phyloP scores from a whole-genome alignment of 2,329 filamentous ascomycete species.

The Ophiocordyceps robertsii region DNA sequence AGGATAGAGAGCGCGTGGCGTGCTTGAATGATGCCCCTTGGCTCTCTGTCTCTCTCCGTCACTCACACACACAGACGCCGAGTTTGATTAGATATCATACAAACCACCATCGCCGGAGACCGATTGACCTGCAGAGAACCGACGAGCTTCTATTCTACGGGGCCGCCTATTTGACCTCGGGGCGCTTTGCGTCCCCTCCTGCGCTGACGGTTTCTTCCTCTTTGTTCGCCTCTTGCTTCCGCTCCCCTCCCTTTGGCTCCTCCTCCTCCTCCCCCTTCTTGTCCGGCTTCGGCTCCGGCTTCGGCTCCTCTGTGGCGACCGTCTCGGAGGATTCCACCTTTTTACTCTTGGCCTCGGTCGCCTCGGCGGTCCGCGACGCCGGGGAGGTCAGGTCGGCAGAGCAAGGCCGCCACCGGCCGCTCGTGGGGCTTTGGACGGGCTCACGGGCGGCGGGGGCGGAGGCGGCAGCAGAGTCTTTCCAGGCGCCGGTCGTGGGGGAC shows the following conservation, averaged over 20 bases:
- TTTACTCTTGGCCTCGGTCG: not conserved
- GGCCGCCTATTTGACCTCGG: not conserved
- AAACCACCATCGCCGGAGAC: too few species aligned
- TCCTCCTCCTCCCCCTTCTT: conserved; percentile 6
- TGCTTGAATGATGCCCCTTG: too few species aligned
- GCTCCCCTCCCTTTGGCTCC: not conserved
- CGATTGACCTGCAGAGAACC: too few species aligned
- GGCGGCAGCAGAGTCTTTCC: conserved; percentile 2
- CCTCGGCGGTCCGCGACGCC: not conserved
- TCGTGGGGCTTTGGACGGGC: conserved; percentile 5
- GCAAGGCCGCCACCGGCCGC: conserved; percentile 3
- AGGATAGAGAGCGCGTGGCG: too few species aligned
- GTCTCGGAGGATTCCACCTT: conserved; percentile 18
- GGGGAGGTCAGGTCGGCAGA: not conserved
- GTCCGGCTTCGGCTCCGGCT: conserved; percentile 15
- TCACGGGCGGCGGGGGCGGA: conserved; percentile 4
- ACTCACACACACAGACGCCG: too few species aligned
- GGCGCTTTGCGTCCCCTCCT: not conserved
- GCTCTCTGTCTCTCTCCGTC: too few species aligned
- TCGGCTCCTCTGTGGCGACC: conserved; percentile 23
- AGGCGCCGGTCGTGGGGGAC: conserved; percentile 3
- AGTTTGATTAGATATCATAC: too few species aligned
- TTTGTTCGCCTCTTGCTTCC: not conserved
- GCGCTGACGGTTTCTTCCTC: too few species aligned
- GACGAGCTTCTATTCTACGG: too few species aligned